phyloP scores from a whole-genome alignment of 257 asterid genomes.

The Solanum sparsipilum region DNA sequence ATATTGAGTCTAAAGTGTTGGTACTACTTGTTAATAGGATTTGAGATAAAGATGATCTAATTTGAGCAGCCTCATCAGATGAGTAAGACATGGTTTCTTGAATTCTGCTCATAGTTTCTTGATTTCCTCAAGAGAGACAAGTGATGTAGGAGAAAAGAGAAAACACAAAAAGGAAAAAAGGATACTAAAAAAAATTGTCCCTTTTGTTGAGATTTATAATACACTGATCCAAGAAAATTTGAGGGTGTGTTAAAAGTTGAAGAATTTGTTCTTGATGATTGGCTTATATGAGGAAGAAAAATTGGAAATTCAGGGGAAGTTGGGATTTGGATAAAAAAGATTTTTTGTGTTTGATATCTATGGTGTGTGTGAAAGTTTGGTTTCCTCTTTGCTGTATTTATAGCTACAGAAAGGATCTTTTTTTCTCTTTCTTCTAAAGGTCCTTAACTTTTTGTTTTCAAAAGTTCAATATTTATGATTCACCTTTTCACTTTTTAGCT shows the following conservation, averaged over 20 bases:
- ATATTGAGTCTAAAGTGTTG: conserved; percentile 72
- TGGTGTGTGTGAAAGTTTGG: conserved; percentile 1
- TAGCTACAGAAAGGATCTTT: conserved; percentile 20
- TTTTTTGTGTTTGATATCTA: not conserved
- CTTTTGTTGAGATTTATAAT: not conserved
- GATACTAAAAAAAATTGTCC: not conserved
- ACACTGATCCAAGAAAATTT: conserved; percentile 14
- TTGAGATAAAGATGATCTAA: conserved; percentile 49
- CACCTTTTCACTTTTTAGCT: conserved; percentile 10
- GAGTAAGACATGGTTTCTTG: conserved; percentile 13
- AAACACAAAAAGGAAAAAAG: conserved; percentile 4
- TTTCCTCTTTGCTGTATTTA: conserved; percentile 26
- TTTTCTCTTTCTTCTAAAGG: not conserved
- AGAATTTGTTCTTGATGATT: not conserved
- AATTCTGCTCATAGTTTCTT: conserved; percentile 22
- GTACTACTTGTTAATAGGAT: conserved; percentile 48
- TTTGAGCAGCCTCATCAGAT: conserved; percentile 16
- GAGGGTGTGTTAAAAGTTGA: not conserved
- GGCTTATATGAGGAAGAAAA: not conserved
- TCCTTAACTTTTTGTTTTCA: not conserved
- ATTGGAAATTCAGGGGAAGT: not conserved
- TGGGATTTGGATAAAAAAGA: not conserved
- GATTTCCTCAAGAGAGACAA: not conserved
- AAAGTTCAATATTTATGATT: conserved; percentile 27
- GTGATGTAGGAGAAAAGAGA: not conserved